Percentiles rank a stretch among this genome's conserved stretches.
Conservation (phyloP, 2,329 filamentous ascomycete species). For the Knoxdaviesia proteae region DNA sequence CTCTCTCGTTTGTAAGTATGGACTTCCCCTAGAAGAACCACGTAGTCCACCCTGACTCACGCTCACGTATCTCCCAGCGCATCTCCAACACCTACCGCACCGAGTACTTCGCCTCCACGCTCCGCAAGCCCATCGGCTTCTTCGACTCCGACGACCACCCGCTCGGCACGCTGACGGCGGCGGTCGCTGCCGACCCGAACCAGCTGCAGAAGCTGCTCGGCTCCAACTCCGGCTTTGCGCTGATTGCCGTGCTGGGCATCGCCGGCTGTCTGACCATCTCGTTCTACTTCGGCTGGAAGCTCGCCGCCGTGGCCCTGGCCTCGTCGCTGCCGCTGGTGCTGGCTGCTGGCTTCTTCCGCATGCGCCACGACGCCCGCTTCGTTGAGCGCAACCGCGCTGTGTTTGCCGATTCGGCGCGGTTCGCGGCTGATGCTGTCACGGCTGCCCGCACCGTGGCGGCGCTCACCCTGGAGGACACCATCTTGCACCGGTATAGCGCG, state of each 20-base stretch:
- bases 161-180: constrained; percentile 10
- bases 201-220: constrained; percentile 13
- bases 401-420: constrained; percentile 2
- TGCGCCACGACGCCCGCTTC: constrained; percentile 9
- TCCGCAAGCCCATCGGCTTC: constrained; percentile 10
- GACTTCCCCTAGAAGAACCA: no score
- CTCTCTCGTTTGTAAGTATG: constrained; percentile 6
- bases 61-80: neutral
- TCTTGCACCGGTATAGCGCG: constrained; percentile 6
- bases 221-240: constrained; percentile 11
- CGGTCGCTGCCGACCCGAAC: constrained; percentile 11
- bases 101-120: constrained; percentile 11
- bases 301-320: constrained; percentile 16
- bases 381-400: constrained; percentile 2
- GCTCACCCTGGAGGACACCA: constrained; percentile 10
- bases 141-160: constrained; percentile 13
- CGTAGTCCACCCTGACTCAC: neutral
- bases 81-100: constrained; percentile 8
- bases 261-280: constrained; percentile 11
- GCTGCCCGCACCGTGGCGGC: constrained; percentile 7
- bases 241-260: constrained; percentile 12
- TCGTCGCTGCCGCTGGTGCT: constrained; percentile 15
- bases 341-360: constrained; percentile 25
- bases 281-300: constrained; percentile 15
- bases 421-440: constrained; percentile 3